These are phyloP conservation scores for Talaromyces rugulosus DNA, from an alignment of 2,329 filamentous ascomycete species.

Conservation along the genomic window DNA sequence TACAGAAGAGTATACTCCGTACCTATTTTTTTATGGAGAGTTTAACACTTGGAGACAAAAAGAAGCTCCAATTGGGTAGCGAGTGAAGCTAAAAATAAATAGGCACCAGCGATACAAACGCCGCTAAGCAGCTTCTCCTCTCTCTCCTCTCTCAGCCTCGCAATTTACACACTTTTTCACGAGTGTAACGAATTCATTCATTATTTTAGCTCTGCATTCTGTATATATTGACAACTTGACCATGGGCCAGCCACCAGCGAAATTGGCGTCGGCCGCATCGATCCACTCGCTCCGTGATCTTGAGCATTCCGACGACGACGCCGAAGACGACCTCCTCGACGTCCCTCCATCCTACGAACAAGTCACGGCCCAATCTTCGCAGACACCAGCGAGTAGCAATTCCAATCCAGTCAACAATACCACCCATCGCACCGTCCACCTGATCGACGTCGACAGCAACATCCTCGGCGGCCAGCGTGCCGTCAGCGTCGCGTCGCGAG, in stretches of 20 bases:
- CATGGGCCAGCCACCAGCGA: slow-evolving; percentile 4
- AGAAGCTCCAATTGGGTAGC: too few species aligned
- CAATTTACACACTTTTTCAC: not conserved
- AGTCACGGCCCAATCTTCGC: not conserved
- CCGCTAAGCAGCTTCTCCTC: too few species aligned
- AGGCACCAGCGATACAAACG: not conserved
- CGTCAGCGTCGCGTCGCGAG: not conserved
- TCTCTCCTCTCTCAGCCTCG: not conserved
- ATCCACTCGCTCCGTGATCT: slow-evolving; percentile 8
- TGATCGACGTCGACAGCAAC: slow-evolving; percentile 5
- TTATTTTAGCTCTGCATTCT: not conserved
- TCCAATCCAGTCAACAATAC: not conserved
- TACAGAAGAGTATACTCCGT: not conserved
- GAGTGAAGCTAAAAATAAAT: not conserved
- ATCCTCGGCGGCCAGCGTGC: slow-evolving; percentile 1
- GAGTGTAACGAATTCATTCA: not conserved
- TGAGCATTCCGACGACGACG: not conserved
- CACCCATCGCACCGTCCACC: not conserved
- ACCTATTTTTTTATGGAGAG: too few species aligned
- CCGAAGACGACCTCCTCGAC: not conserved
- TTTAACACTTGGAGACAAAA: too few species aligned
- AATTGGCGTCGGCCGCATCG: slow-evolving; percentile 3
- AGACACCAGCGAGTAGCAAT: not conserved
- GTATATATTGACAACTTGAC: not conserved
- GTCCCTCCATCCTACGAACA: slow-evolving; percentile 9